These are phyloP conservation scores for Leishmania mexicana DNA, from an alignment of 208 protist species.

Conservation along the genomic window DNA sequence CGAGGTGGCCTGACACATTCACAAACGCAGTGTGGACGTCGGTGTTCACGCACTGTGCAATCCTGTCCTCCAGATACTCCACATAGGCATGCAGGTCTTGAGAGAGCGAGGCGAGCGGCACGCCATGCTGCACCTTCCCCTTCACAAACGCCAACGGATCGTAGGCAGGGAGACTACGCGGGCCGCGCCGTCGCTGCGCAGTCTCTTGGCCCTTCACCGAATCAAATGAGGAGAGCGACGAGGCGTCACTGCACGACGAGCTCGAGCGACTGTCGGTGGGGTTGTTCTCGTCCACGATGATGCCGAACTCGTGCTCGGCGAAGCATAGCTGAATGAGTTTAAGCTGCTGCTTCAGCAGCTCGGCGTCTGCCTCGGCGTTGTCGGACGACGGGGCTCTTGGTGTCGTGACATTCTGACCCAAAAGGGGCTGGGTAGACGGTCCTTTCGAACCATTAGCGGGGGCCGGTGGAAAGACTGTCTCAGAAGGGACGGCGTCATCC, in stretches of 20 bases:
- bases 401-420: neutral
- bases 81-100: constrained; percentile 72
- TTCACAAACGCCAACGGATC: constrained; percentile 71
- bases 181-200: neutral
- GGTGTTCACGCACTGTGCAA: constrained; percentile 74
- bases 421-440: neutral
- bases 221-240: neutral
- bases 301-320: constrained; percentile 85
- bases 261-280: neutral
- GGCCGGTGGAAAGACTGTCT: neutral
- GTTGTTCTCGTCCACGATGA: constrained; percentile 44
- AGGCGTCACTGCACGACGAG: constrained; percentile 14
- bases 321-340: constrained; percentile 89
- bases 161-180: constrained; percentile 32
- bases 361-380: constrained; percentile 12
- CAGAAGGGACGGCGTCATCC: neutral
- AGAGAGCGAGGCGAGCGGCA: constrained; percentile 63
- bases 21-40: constrained; percentile 83
- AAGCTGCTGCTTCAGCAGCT: constrained; percentile 59
- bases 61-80: constrained; percentile 54
- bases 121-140: constrained; percentile 71
- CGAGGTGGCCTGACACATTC: constrained; percentile 66
- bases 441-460: neutral
- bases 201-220: neutral
- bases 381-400: neutral